Evolutionary conservation across 345 rosid species (phyloP), one percentile per base, ranked within the genome.

Genomic region (thale cress (Arabidopsis thaliana)): DNA sequence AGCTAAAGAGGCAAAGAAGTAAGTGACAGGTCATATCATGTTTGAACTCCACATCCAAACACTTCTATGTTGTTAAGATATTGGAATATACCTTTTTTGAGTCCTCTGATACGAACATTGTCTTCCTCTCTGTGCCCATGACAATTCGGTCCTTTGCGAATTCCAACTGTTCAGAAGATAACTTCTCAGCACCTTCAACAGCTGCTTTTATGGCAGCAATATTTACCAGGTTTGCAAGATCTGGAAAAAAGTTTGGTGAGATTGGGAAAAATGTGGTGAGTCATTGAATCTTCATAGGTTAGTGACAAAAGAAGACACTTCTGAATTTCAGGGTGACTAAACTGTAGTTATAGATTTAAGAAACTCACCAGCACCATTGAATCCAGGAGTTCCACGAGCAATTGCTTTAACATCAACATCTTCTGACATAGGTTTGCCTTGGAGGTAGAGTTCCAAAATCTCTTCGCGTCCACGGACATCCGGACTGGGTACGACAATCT

Each of bases 121-220:
- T 92, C 82, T 89, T 92, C 77, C 98, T 87, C 84, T 92, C 98
- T 14, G 97, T 92, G 72, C 99, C 99, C 98, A 95, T 95, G 25
- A 95, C 55, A 69, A 92, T 92, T 81, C 96, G 80, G 78, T 95
- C 99, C 73, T 95, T 95, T 13, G 99, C 99, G 65, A 89, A 91
- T 82, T 95, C 99, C 77, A 95, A 80, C 74, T 95, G 98, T 10
- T 74, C 46, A 65, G 96, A 65, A 73, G 83, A 84, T 65, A 95
- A 76, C 77, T 88, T 88, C 65, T 92, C 97, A 11, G 91, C 97
- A 22, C 98, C 99, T 34, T 92, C 99, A 62, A 95, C 96, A 67
- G 99, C 99, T 76, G 96, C 99, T 87, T 92, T 95, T 75, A 95
- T 90, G 76, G 99, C 99, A 75, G 98, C 99, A 77, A 95, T 88